Conservation (phyloP, 495 filamentous ascomycete genomes). For the Cercophora samala region DNA sequence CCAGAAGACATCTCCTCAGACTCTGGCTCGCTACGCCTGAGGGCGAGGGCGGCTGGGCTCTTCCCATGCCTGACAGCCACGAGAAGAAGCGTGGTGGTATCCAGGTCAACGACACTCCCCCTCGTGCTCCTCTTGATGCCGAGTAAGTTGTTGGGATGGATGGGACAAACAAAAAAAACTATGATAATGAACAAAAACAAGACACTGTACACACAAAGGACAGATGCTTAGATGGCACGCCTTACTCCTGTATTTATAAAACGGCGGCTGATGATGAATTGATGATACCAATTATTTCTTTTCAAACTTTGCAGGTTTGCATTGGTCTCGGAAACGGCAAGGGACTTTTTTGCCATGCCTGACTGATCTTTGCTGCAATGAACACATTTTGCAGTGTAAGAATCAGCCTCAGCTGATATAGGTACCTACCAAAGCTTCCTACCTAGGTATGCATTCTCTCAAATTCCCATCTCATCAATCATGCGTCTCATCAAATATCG, state of each 20-base stretch:
- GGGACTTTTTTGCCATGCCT: no score
- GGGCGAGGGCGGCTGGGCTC: constrained; percentile 76
- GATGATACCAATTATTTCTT: constrained; percentile 1
- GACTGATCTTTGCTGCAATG: no score
- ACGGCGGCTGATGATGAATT: constrained; percentile 8
- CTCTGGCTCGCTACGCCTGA: constrained; percentile 81
- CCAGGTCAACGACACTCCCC: constrained; percentile 74
- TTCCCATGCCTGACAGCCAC: constrained; percentile 75
- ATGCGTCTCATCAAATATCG: no score
- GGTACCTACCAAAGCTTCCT: no score
- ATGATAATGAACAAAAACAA: neutral
- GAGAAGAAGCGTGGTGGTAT: constrained; percentile 85
- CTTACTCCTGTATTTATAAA: neutral
- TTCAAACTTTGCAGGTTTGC: neutral
- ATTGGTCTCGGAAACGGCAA: neutral
- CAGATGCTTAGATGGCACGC: neutral
- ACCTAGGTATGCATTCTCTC: no score
- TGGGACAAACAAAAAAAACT: neutral
- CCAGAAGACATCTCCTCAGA: constrained; percentile 74
- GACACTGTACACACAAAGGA: neutral
- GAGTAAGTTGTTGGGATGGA: constrained; percentile 46
- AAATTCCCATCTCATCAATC: no score
- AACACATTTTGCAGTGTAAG: no score
- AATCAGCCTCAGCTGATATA: no score
- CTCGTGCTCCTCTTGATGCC: constrained; percentile 62